Evolutionary conservation across 2,329 filamentous ascomycete genomes (phyloP), one percentile per base, ranked within the genome.

Genomic region (Macrophomina phaseolina): DNA sequence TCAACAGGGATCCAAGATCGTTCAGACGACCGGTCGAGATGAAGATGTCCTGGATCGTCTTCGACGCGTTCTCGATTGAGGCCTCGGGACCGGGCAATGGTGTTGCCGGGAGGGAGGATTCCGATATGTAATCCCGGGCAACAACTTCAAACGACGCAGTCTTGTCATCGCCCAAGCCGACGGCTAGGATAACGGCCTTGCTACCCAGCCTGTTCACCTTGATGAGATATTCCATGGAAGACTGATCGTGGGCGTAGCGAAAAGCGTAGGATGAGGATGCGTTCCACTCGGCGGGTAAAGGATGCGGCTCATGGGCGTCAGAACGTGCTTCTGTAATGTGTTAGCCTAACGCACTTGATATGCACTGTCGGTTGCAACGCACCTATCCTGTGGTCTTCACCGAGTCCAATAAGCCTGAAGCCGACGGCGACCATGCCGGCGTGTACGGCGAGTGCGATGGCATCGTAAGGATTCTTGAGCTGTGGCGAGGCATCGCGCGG

Each of bases 211-310:
- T 87, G 77, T 90, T 93, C 69, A 97, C 81, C 76, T 93, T 94
- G 71, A 97, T 78, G 34, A 97, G 84, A 75, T 91, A 97, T 67
- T 90, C 87, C 86, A 94, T 92, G 16, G 93, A 89, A 0, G 93
- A 97, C 76, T 97, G 92, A 30, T 87, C 84, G 78, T 97, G 94
- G 3, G 89, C 88, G 81, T 98, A 98, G 69, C 93, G 88, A 79
- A 98, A 97, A 66, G 90, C 87, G 76, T 92, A 90, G 55, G 83
- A 82, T 14, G 89, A 88, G 68, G 87, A 87, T 67, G 88, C 82
- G 78, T 97, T 97, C 95, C 95, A 98, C 80, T 89, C 86, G 16
- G 85, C 67, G 0, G 93, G 92, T 2, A 98, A 84, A 38, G 89
- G 84, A 8, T 86, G 87, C 9, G 87, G 74, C 53, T 78, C 84